Conservation (phyloP, 495 filamentous ascomycete species). For the Tuber brumale region DNA sequence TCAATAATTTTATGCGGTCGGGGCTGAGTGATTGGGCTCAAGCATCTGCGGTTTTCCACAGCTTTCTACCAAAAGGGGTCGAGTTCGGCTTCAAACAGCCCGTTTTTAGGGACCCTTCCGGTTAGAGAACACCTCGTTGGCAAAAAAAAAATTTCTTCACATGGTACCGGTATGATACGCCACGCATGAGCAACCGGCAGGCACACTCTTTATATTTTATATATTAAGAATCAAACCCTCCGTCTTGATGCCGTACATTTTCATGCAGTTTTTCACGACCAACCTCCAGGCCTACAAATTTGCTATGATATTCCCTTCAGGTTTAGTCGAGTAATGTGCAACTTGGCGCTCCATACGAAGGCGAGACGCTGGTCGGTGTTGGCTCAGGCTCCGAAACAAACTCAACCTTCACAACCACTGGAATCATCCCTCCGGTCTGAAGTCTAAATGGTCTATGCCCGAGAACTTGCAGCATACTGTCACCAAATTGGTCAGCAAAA, state of each 20-base stretch:
- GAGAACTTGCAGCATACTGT: slow-evolving; percentile 45
- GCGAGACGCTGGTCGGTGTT: slow-evolving; percentile 11
- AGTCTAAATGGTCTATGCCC: slow-evolving; percentile 57
- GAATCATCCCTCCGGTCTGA: slow-evolving; percentile 63
- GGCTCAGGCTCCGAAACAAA: slow-evolving; percentile 23
- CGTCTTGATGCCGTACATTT: neutral
- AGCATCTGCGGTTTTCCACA: slow-evolving; percentile 20
- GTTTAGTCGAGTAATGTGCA: too few relatives aligned
- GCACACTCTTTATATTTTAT: slow-evolving; percentile 7
- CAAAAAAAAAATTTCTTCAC: neutral
- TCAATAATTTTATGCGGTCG: slow-evolving; percentile 10
- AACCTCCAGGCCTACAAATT: slow-evolving; percentile 2
- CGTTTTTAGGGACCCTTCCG: too few relatives aligned
- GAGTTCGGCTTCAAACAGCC: slow-evolving; percentile 6
- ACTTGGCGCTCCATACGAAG: slow-evolving; percentile 23
- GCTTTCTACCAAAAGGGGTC: slow-evolving; percentile 20
- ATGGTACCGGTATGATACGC: neutral
- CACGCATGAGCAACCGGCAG: slow-evolving; percentile 2
- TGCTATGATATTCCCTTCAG: too few relatives aligned
- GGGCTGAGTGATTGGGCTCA: neutral
- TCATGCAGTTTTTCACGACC: neutral
- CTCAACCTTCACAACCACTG: slow-evolving; percentile 59
- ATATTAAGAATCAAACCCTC: slow-evolving; percentile 6
- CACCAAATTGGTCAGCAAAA: neutral
- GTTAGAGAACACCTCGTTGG: neutral